Evolutionary conservation across 1,284 basidiomycete species (phyloP).

Genomic region (Ceratobasidium sp.): DNA sequence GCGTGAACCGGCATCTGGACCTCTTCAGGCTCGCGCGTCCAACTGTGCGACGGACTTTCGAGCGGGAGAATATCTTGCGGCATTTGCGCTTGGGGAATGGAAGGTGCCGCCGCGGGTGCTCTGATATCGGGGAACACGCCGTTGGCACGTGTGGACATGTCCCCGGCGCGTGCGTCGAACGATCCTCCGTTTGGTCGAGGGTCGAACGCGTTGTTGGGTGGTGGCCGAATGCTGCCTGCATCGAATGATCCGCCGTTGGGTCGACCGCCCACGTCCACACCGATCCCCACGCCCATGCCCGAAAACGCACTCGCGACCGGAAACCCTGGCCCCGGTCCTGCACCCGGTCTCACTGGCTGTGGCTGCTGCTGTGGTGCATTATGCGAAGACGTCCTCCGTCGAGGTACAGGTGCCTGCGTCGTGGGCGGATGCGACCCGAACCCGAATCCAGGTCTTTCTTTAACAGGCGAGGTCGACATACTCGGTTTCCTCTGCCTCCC

Average conservation of each 20-base stretch:
- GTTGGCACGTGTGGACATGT: slow-evolving; percentile 32
- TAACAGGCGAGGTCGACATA: slow-evolving; percentile 25
- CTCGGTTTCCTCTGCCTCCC: slow-evolving; percentile 2
- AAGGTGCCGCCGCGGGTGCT: not conserved
- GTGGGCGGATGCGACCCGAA: slow-evolving; percentile 30
- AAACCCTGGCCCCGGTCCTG: not conserved
- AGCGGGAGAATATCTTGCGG: slow-evolving; percentile 38
- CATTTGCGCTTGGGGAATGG: not conserved
- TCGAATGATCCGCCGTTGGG: not conserved
- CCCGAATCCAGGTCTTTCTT: slow-evolving; percentile 26
- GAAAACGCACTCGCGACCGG: slow-evolving; percentile 14
- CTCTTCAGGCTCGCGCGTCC: slow-evolving; percentile 35
- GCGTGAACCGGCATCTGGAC: slow-evolving; percentile 15
- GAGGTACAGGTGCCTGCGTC: slow-evolving; percentile 31
- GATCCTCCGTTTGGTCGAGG: slow-evolving; percentile 18
- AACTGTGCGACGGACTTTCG: slow-evolving; percentile 41
- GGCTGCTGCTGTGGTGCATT: not conserved
- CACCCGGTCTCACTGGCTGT: too few species aligned
- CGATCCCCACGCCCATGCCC: slow-evolving; percentile 1
- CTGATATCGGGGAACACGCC: slow-evolving; percentile 38
- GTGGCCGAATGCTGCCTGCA: too few species aligned
- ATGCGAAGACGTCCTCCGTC: slow-evolving; percentile 24
- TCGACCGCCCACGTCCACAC: not conserved
- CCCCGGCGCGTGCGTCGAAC: not conserved
- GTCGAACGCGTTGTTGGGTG: not conserved